Evolutionary conservation across 345 rosid genomes (phyloP).

Genomic region (Bretschneidera sinensis): DNA sequence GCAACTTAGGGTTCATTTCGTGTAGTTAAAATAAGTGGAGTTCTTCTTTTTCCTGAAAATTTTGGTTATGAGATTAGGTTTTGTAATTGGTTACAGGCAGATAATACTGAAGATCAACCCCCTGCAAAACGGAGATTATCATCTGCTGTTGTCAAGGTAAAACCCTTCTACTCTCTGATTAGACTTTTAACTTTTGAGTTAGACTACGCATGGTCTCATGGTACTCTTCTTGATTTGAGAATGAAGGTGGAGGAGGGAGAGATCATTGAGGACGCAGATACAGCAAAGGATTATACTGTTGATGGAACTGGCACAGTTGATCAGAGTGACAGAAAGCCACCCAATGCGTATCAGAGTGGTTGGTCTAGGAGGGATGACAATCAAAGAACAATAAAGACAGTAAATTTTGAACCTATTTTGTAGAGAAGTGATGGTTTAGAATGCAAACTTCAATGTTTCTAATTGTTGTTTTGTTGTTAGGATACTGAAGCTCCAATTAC

Average conservation of each 20-base stretch:
- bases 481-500: constrained; percentile 38
- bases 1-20: not conserved
- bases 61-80: too few relatives aligned
- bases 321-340: constrained; percentile 36
- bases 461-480: constrained; percentile 29
- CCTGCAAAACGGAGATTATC: constrained; percentile 80
- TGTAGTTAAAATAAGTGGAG: not conserved
- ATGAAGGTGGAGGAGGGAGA: constrained; percentile 64
- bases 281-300: constrained; percentile 15
- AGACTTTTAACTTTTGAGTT: too few relatives aligned
- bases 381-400: constrained; percentile 49
- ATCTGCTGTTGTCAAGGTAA: constrained; percentile 93
- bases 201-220: too few relatives aligned
- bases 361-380: constrained; percentile 59
- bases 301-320: constrained; percentile 26
- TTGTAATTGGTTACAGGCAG: constrained; percentile 46
- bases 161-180: too few relatives aligned
- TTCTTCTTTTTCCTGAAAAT: too few relatives aligned
- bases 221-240: not conserved
- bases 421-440: not conserved
- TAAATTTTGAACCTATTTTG: constrained; percentile 13
- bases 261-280: constrained; percentile 39
- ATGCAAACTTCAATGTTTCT: not conserved
- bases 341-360: constrained; percentile 31
- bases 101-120: constrained; percentile 73